phyloP scores from a whole-genome alignment of 495 filamentous ascomycete genomes.

The Trichoderma virens region DNA sequence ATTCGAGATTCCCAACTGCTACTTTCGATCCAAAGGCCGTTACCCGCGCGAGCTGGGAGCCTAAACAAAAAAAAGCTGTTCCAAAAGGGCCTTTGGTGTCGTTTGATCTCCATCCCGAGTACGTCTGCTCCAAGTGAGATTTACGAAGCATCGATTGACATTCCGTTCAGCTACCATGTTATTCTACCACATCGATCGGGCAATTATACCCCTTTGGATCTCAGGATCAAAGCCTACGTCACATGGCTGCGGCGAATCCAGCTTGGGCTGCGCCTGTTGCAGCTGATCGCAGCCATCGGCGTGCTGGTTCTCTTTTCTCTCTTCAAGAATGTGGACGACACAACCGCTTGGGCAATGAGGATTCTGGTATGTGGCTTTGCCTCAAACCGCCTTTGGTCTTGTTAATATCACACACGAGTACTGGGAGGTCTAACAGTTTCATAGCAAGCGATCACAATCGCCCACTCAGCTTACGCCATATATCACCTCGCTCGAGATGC shows the following conservation, averaged over 20 bases:
- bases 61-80: conserved; percentile 49
- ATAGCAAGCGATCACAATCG: conserved; percentile 60
- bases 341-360: conserved; percentile 66
- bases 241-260: conserved; percentile 57
- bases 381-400: neutral
- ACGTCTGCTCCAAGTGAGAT: conserved; percentile 24
- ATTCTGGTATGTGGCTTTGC: conserved; percentile 53
- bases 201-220: conserved; percentile 54
- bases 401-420: neutral
- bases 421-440: too few relatives aligned
- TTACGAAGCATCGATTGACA: conserved; percentile 11
- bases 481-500: conserved; percentile 66
- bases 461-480: conserved; percentile 65
- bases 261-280: conserved; percentile 53
- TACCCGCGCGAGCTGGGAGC: conserved; percentile 61
- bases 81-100: conserved; percentile 65
- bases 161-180: conserved; percentile 27
- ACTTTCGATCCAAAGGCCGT: conserved; percentile 77
- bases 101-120: conserved; percentile 80
- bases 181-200: conserved; percentile 22
- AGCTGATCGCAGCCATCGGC: conserved; percentile 61
- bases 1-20: conserved; percentile 42
- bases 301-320: conserved; percentile 66
- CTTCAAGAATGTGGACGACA: conserved; percentile 52
- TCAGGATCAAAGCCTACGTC: conserved; percentile 59